A percentile compares a stretch with the other conserved stretches of the same genome.
Evolutionary conservation across 1,284 basidiomycete species (phyloP).

Genomic region (Leccinum fallax): DNA sequence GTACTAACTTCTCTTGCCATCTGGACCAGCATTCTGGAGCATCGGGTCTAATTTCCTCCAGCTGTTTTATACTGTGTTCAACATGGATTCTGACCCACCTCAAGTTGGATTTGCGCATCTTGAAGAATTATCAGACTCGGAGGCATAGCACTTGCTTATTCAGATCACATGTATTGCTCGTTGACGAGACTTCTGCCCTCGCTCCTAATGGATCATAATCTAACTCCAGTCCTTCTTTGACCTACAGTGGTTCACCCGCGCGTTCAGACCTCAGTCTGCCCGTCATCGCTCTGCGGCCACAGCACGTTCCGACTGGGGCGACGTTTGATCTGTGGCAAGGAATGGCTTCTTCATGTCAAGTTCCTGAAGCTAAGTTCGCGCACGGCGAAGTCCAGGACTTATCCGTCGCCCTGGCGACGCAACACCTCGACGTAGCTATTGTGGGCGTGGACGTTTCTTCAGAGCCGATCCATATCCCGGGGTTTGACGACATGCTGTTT

Average conservation of each 20-base stretch:
- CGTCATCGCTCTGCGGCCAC: constrained; percentile 38
- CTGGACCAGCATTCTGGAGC: no score
- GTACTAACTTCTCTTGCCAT: no score
- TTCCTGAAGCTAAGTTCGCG: constrained; percentile 4
- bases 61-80: no score
- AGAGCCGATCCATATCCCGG: constrained; percentile 9
- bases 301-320: constrained; percentile 23
- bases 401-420: constrained; percentile 3
- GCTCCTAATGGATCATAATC: no score
- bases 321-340: constrained; percentile 32
- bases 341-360: constrained; percentile 2
- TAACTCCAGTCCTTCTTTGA: constrained; percentile 42
- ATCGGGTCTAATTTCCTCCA: no score
- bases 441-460: constrained; percentile 13
- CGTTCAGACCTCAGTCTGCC: constrained; percentile 42
- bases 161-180: no score
- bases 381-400: constrained; percentile 3
- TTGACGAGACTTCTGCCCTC: no score
- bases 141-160: no score
- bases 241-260: constrained; percentile 49
- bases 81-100: no score
- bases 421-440: constrained; percentile 9
- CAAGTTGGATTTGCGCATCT: no score
- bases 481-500: constrained; percentile 30
- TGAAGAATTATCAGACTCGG: no score